Base-by-base conservation (phyloP, 106 monocot species). In the Platanthera zijinensis region DNA sequence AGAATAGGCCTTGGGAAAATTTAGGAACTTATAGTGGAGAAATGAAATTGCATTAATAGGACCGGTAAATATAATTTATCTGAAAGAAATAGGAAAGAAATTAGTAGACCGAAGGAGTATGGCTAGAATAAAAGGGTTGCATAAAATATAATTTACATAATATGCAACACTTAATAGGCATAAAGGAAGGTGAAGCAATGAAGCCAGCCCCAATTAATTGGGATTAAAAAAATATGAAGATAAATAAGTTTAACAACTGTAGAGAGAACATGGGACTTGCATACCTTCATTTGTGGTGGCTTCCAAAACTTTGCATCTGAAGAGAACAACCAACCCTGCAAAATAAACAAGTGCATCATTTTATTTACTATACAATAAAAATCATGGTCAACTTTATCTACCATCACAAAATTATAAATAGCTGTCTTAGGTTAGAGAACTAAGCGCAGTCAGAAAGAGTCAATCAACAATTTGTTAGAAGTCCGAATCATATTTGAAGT, bases 291-390 rank as follows among this genome's bases (percentile, higher is more conserved):
- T 87, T 97, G 97, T 63, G 84, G 86, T 51, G 89, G 91, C 75
- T 86, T 90, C 97, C 97, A 97, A 75, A 97, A 97, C 51, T 50
- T 71, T 68, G 97, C 84, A 88, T 94, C 91, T 12, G 97, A 94
- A 11, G 83, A 93, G 76, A 97, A 97, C 73, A 97, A 84, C 91
- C 97, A 97, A 74, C 97, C 97, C 96, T 96, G 83, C 57, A 79
- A 56, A 68, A 56, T 12, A 22, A 73, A 52, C 73, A 15, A 46
- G 21, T 5, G 9, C 19, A 2, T 17, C 11, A 72, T 70, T 70
- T 70, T 25, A 70, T 48, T 70, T 70, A 48, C 7, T 5, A 70
- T 17, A 48, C 2, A 70, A 46, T 45, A 47, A 47, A 30, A 39
- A 39, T 39, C 2, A 3, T 39, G 39, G 39, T 3, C 39, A 39